Percentiles rank a stretch among this genome's conserved stretches.
Evolutionary conservation across 2,329 filamentous ascomycete species (phyloP).

Genomic region (Nemania sp.): DNA sequence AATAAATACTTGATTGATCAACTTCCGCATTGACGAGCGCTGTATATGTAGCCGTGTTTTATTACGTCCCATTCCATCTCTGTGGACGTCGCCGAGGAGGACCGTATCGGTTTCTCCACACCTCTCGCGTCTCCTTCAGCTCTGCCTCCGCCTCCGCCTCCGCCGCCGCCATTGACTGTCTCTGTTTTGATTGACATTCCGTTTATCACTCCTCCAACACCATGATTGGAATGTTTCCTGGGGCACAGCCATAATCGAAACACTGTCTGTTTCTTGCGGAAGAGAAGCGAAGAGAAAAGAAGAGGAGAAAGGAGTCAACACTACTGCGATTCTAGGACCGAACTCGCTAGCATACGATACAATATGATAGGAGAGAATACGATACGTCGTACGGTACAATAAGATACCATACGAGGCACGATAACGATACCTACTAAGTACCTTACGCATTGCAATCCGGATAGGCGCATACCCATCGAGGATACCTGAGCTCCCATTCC

Average conservation of each 20-base stretch:
- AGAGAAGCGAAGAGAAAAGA: slow-evolving; percentile 3
- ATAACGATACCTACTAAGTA: neutral
- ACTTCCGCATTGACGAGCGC: neutral
- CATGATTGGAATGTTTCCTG: slow-evolving; percentile 14
- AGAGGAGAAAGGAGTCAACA: neutral
- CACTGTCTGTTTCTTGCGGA: slow-evolving; percentile 1
- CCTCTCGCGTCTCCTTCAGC: neutral
- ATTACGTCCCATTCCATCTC: neutral
- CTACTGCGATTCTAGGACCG: neutral
- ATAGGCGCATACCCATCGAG: neutral
- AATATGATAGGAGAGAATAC: neutral
- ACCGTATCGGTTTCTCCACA: too few species aligned
- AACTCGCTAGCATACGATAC: neutral
- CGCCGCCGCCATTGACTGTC: neutral
- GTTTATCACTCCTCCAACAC: slow-evolving; percentile 12
- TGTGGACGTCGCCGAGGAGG: neutral
- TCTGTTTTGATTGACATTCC: slow-evolving; percentile 7
- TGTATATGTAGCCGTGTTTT: neutral
- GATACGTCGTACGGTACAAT: neutral
- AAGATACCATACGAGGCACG: neutral
- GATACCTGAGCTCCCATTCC: neutral
- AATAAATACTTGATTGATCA: neutral
- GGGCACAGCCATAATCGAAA: slow-evolving; percentile 8
- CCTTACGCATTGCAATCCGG: neutral
- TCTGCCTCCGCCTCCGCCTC: neutral